These are phyloP conservation scores for Tolypocladium pustulatum DNA, from an alignment of 2,329 filamentous ascomycete species.

Conservation along the genomic window DNA sequence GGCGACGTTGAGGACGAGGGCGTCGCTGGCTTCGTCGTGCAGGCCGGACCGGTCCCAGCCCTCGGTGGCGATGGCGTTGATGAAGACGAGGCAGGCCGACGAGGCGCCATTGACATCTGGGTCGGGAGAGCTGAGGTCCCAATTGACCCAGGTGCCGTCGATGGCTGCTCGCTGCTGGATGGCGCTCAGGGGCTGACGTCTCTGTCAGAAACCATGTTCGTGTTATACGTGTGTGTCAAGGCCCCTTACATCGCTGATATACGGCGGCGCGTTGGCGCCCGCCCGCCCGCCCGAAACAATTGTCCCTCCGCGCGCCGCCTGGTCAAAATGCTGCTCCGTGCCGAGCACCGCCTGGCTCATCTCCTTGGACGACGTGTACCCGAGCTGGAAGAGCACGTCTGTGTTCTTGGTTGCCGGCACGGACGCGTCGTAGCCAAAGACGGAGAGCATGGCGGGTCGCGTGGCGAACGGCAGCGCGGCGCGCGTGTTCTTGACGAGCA, in stretches of 20 bases:
- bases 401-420: slow-evolving; percentile 36
- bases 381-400: slow-evolving; percentile 31
- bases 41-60: slow-evolving; percentile 59
- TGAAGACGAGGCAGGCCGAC: slow-evolving; percentile 71
- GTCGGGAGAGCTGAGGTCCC: slow-evolving; percentile 23
- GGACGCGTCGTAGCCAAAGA: slow-evolving; percentile 56
- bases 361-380: slow-evolving; percentile 34
- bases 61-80: slow-evolving; percentile 69
- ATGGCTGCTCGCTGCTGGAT: slow-evolving; percentile 41
- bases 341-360: slow-evolving; percentile 34
- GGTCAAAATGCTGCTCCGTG: slow-evolving; percentile 32
- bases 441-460: slow-evolving; percentile 42
- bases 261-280: slow-evolving; percentile 37
- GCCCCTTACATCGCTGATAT: slow-evolving; percentile 33
- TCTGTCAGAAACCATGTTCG: neutral
- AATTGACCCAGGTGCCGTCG: slow-evolving; percentile 48
- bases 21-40: slow-evolving; percentile 57
- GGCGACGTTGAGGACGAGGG: slow-evolving; percentile 48
- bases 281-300: slow-evolving; percentile 42
- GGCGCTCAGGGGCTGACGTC: slow-evolving; percentile 39
- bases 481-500: slow-evolving; percentile 65
- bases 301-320: slow-evolving; percentile 39
- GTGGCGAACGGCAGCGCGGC: slow-evolving; percentile 51
- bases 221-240: accelerated
- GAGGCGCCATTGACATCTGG: slow-evolving; percentile 25